Conservation (phyloP, 164 flowering plant genomes). For the Tinospora cordifolia region DNA sequence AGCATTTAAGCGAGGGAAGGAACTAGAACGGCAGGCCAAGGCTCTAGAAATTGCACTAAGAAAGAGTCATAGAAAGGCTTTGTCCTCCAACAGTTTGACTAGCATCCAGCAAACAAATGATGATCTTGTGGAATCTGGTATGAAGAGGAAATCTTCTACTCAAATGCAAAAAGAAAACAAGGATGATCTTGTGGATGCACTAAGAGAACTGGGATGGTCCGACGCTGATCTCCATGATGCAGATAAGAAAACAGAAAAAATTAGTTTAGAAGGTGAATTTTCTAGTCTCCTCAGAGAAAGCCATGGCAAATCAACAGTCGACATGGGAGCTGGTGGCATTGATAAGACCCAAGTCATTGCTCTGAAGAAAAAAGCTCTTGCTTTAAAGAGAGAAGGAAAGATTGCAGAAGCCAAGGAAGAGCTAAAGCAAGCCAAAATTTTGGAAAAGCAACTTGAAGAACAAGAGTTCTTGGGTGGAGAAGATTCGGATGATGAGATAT, state of each 20-base stretch:
- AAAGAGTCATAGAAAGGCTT: slow-evolving; percentile 49
- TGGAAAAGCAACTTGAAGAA: slow-evolving; percentile 84
- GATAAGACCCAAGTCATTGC: slow-evolving; percentile 63
- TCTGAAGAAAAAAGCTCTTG: slow-evolving; percentile 66
- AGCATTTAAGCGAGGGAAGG: slow-evolving; percentile 89
- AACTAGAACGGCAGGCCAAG: slow-evolving; percentile 89
- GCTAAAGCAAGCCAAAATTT: slow-evolving; percentile 71
- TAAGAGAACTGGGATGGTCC: slow-evolving; percentile 88
- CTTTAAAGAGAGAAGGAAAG: slow-evolving; percentile 82
- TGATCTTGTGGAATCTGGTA: slow-evolving; percentile 24
- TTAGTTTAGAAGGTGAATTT: slow-evolving; percentile 78
- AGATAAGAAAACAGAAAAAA: slow-evolving; percentile 40
- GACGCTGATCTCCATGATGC: slow-evolving; percentile 58
- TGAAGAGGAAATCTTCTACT: slow-evolving; percentile 21
- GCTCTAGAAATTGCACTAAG: slow-evolving; percentile 60
- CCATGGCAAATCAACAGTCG: slow-evolving; percentile 27
- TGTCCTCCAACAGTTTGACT: slow-evolving; percentile 27
- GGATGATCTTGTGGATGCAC: slow-evolving; percentile 67
- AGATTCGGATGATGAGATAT: slow-evolving; percentile 87
- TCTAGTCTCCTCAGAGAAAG: slow-evolving; percentile 53
- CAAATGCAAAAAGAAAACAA: slow-evolving; percentile 33
- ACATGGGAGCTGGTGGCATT: slow-evolving; percentile 22
- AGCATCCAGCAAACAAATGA: slow-evolving; percentile 29
- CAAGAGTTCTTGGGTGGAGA: slow-evolving; percentile 70
- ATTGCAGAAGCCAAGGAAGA: slow-evolving; percentile 96